phyloP scores from a whole-genome alignment of 495 filamentous ascomycete species.

The Diplogelasinospora grovesii region DNA sequence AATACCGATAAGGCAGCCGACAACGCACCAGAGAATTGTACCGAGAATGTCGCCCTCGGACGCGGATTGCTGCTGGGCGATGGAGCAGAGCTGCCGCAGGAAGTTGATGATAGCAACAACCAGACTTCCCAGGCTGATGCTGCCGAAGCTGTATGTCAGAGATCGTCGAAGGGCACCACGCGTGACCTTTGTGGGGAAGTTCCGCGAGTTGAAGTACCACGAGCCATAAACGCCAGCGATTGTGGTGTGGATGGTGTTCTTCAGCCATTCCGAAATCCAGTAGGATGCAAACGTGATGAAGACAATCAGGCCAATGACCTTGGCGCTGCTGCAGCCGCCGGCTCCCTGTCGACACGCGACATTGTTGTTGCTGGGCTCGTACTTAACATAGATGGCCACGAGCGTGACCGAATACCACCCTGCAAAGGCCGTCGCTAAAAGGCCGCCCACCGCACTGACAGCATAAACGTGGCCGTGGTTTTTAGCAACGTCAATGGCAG shows the following conservation, averaged over 20 bases:
- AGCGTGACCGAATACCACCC: constrained; percentile 57
- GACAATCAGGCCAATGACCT: constrained; percentile 75
- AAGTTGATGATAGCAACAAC: constrained; percentile 84
- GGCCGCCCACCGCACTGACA: constrained; percentile 72
- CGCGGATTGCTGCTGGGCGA: constrained; percentile 59
- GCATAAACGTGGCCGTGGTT: constrained; percentile 78
- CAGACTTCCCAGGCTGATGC: constrained; percentile 77
- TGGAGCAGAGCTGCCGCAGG: constrained; percentile 66
- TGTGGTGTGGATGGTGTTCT: constrained; percentile 84
- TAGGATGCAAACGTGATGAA: constrained; percentile 87
- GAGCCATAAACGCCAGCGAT: constrained; percentile 85
- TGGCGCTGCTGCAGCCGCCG: constrained; percentile 65
- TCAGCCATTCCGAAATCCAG: constrained; percentile 88
- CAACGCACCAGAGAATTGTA: constrained; percentile 59
- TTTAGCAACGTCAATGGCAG: constrained; percentile 77
- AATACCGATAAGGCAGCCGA: constrained; percentile 68
- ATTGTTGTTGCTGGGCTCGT: constrained; percentile 56
- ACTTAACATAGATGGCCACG: constrained; percentile 70
- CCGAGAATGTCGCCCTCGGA: constrained; percentile 62
- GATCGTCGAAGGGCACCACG: constrained; percentile 69
- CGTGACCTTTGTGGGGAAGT: constrained; percentile 69
- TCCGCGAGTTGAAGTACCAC: constrained; percentile 78
- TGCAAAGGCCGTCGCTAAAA: constrained; percentile 65
- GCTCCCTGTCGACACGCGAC: constrained; percentile 57
- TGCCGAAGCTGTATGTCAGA: constrained; percentile 85